Evolutionary conservation across 2,329 filamentous ascomycete species (phyloP), one percentile per base, ranked within the genome.

Genomic region (Monosporascus sp.): DNA sequence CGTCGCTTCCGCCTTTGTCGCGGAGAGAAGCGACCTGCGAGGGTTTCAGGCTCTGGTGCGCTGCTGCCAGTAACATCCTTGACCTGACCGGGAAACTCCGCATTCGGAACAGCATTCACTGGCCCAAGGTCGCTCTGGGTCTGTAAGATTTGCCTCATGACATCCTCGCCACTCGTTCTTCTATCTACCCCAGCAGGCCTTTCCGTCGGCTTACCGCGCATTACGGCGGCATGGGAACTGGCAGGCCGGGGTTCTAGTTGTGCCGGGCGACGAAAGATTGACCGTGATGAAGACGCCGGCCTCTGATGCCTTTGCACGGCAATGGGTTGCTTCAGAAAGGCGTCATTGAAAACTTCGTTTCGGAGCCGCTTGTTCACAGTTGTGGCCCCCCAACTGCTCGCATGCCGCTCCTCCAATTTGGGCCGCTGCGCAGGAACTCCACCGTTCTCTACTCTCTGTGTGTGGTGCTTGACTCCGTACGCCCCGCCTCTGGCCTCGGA

Each of bases 281-380:
- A 79, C 52, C 88, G 80, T 63, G 88, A 84, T 43, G 85, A 82
- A 56, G 66, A 67, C 50, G 67, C 67, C 58, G 88, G 87, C 56
- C 83, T 82, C 34, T 87, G 85, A 56, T 91, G 86, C 56, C 88
- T 86, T 62, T 92, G 90, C 62, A 86, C 75, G n/a, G 90, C 86
- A 56, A 96, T 88, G 0, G 88, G 85, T 51, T 91, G 88, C 55
- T 91, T 90, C 44, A 91, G 77, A 65, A 97, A 97, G 0, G 93
- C 93, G 67, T 97, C 92, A 40, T 91, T 90, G 65, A 97, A 87
- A 1, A 97, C 91, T 69, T 96, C 90, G 67, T 96, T 93, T 55
- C 92, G 87, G 40, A 97, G 73, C 55, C 87, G 85, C 63, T 89
- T 88, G 67, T 97, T 97, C 54, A 97, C 89, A 22, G 88, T 92